phyloP scores from a whole-genome alignment of 441 rosid species.

The Arabidopsis hybrid region DNA sequence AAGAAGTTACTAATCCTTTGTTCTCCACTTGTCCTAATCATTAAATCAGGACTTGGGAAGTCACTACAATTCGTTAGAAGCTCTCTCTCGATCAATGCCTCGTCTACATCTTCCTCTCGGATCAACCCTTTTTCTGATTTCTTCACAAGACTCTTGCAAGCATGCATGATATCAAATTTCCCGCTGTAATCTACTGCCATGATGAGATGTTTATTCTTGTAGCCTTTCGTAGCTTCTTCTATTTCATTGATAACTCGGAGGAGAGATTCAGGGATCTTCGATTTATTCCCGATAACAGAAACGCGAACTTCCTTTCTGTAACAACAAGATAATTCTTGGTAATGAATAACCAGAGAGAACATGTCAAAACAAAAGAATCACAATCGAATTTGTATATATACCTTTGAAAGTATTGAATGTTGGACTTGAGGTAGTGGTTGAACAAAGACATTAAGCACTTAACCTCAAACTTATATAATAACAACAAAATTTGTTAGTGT shows the following conservation, averaged over 20 bases:
- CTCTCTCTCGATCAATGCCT: constrained; percentile 31
- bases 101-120: constrained; percentile 33
- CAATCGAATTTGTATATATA: neutral
- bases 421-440: constrained; percentile 39
- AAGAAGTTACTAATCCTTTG: constrained; percentile 57
- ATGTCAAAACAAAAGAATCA: neutral
- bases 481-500: constrained; percentile 1
- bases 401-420: constrained; percentile 21
- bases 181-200: constrained; percentile 49
- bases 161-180: constrained; percentile 35
- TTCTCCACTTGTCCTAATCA: constrained; percentile 56
- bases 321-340: constrained; percentile 11
- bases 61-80: constrained; percentile 24
- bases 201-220: constrained; percentile 36
- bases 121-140: constrained; percentile 31
- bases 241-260: too few species aligned
- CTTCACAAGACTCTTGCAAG: constrained; percentile 45
- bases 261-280: constrained; percentile 9
- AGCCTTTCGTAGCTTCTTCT: constrained; percentile 35
- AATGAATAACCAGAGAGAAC: neutral
- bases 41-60: constrained; percentile 54
- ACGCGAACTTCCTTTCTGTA: constrained; percentile 8
- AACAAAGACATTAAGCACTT: constrained; percentile 44
- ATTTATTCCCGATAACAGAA: constrained; percentile 30
- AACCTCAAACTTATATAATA: constrained; percentile 37